A percentile compares a stretch with the other conserved stretches of the same genome.
phyloP scores from a whole-genome alignment of 2,329 filamentous ascomycete genomes.

The Penicillium sp. region DNA sequence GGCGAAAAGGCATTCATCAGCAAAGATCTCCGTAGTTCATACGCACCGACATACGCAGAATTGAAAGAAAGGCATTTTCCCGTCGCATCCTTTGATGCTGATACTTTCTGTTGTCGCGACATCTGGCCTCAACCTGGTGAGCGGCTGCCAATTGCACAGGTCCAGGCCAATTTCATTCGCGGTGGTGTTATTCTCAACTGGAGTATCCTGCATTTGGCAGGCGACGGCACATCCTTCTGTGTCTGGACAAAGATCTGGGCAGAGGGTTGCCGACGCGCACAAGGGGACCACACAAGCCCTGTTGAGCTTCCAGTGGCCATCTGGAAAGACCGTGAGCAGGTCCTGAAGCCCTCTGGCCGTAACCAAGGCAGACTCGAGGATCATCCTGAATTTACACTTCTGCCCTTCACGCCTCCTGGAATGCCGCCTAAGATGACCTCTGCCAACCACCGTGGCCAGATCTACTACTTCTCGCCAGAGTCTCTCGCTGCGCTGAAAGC shows the following conservation, averaged over 20 bases:
- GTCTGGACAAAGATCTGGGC: constrained; percentile 37
- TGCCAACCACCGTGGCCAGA: constrained; percentile 31
- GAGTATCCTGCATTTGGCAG: constrained; percentile 33
- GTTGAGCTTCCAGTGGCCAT: constrained; percentile 27
- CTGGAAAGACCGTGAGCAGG: constrained; percentile 30
- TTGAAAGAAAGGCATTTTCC: constrained; percentile 45
- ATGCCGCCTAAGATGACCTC: constrained; percentile 36
- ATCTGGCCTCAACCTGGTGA: constrained; percentile 36
- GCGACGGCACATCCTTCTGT: constrained; percentile 35
- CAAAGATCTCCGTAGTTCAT: constrained; percentile 43
- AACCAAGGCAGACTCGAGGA: constrained; percentile 26
- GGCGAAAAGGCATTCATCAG: constrained; percentile 35
- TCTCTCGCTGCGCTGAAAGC: constrained; percentile 30
- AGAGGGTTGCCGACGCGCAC: constrained; percentile 35
- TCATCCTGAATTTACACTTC: constrained; percentile 34
- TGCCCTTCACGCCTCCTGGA: constrained; percentile 29
- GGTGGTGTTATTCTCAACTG: constrained; percentile 53
- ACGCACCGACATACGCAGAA: constrained; percentile 37
- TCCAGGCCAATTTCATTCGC: constrained; percentile 52
- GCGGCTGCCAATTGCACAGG: constrained; percentile 38
- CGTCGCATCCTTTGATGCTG: constrained; percentile 50
- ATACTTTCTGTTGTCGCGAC: constrained; percentile 31
- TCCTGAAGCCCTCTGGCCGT: constrained; percentile 30
- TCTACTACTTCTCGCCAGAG: constrained; percentile 34
- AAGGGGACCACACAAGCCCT: constrained; percentile 24